A percentile compares a stretch with the other conserved stretches of the same genome.
These are phyloP conservation scores for Tagetes erecta DNA, from an alignment of 129 eudicot species.

Conservation along the genomic window DNA sequence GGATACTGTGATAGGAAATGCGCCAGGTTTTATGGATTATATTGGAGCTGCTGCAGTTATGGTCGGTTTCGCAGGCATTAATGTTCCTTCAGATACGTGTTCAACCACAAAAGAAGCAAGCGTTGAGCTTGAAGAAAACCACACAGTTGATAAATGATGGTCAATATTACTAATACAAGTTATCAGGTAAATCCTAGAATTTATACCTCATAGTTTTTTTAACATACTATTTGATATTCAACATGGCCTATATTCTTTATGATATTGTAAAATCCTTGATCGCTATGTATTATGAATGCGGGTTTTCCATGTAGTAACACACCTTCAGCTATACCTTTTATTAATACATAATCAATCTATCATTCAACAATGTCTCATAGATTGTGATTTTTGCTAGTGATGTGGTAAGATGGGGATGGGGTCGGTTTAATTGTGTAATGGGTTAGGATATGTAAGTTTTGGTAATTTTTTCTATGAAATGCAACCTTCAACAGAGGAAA, in stretches of 20 bases:
- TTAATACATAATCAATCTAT: not conserved
- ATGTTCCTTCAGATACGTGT: slow-evolving; percentile 58
- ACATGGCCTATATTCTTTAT: not conserved
- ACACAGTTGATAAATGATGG: slow-evolving; percentile 10
- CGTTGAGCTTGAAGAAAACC: slow-evolving; percentile 58
- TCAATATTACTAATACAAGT: not conserved
- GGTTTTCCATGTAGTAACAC: not conserved
- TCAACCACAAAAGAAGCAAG: slow-evolving; percentile 45
- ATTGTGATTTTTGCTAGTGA: not conserved
- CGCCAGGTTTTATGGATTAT: slow-evolving; percentile 63
- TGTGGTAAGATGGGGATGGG: no score
- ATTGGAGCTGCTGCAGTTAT: slow-evolving; percentile 85
- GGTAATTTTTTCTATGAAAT: no score
- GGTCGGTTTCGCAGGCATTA: slow-evolving; percentile 91
- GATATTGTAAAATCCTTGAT: slow-evolving; percentile 9
- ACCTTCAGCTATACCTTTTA: not conserved
- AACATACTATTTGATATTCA: not conserved
- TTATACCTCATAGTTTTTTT: not conserved
- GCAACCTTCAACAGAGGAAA: no score
- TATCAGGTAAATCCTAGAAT: slow-evolving; percentile 24
- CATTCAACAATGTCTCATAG: not conserved
- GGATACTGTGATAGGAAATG: slow-evolving; percentile 76
- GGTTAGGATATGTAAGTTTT: no score
- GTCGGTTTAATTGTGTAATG: no score
- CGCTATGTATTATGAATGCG: not conserved